phyloP scores from a whole-genome alignment of 345 rosid species.

The Eucalyptus tenuipes region DNA sequence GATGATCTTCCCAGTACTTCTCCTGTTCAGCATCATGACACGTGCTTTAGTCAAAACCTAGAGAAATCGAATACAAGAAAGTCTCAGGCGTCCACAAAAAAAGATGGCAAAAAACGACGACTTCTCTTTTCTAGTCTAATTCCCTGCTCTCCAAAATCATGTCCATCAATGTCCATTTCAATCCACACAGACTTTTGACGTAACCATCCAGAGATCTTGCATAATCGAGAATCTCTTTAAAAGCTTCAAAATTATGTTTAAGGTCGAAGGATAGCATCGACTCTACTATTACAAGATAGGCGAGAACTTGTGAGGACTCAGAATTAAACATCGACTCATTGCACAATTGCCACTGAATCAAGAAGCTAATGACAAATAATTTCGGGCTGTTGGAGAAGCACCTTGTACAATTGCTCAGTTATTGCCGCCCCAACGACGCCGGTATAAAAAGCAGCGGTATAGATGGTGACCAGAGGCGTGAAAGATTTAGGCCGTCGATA shows the following conservation, averaged over 20 bases:
- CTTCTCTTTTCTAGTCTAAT: not conserved
- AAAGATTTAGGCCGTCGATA: constrained; percentile 79
- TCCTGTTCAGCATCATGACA: constrained; percentile 37
- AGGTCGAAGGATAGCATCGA: not conserved
- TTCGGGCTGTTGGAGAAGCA: not conserved
- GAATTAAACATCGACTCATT: not conserved
- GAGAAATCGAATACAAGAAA: not conserved
- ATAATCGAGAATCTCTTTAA: not conserved
- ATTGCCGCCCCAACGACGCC: constrained; percentile 76
- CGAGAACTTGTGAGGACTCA: not conserved
- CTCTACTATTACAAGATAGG: not conserved
- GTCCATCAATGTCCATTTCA: not conserved
- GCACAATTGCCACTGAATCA: not conserved
- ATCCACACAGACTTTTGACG: not conserved
- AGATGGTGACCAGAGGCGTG: constrained; percentile 53
- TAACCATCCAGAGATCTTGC: not conserved
- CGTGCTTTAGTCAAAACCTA: not conserved
- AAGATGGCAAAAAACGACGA: not conserved
- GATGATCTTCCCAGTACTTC: constrained; percentile 91
- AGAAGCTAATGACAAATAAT: not conserved
- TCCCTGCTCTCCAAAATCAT: not conserved
- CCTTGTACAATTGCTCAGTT: constrained; percentile 89
- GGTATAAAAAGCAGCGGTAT: constrained; percentile 78
- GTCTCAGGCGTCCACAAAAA: not conserved
- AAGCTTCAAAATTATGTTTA: not conserved